phyloP scores from a whole-genome alignment of 2,329 filamentous ascomycete species.

The Blumeria hordei region DNA sequence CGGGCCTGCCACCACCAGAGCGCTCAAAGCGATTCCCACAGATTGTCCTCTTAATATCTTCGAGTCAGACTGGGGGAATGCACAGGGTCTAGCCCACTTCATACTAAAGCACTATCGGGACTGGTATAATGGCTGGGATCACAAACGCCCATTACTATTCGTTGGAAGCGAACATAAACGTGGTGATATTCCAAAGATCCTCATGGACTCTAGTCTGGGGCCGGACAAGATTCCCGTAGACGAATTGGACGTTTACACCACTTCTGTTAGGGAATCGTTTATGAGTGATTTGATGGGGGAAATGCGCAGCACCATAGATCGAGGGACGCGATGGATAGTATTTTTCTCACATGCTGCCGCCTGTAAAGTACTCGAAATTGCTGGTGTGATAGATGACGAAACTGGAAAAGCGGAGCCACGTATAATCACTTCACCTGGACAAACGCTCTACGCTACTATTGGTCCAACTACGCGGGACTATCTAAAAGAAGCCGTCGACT shows the following conservation, averaged over 20 bases:
- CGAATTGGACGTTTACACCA: conserved; percentile 71
- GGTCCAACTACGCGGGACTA: conserved; percentile 76
- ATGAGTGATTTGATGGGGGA: conserved; percentile 33
- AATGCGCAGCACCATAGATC: conserved; percentile 22
- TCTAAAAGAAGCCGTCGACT: conserved; percentile 37
- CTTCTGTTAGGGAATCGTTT: conserved; percentile 61
- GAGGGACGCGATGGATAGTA: conserved; percentile 40
- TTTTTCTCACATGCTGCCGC: conserved; percentile 47
- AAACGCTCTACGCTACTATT: conserved; percentile 53
- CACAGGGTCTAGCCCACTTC: conserved; percentile 50
- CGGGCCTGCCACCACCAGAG: conserved; percentile 56
- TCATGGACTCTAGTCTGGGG: conserved; percentile 34
- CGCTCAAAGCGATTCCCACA: conserved; percentile 33
- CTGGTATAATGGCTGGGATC: conserved; percentile 20
- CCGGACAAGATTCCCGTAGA: conserved; percentile 35
- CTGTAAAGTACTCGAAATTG: conserved; percentile 29
- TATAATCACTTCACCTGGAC: conserved; percentile 21
- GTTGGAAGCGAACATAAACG: conserved; percentile 73
- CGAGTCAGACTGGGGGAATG: conserved; percentile 65
- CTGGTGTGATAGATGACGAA: conserved; percentile 25
- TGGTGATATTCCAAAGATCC: conserved; percentile 66
- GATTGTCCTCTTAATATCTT: conserved; percentile 34
- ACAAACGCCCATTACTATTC: conserved; percentile 49
- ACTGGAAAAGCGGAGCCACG: conserved; percentile 18
- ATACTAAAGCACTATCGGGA: conserved; percentile 55